These are phyloP conservation scores for Pichia sp. DNA, from an alignment of 1,139 yeast species.

Conservation along the genomic window DNA sequence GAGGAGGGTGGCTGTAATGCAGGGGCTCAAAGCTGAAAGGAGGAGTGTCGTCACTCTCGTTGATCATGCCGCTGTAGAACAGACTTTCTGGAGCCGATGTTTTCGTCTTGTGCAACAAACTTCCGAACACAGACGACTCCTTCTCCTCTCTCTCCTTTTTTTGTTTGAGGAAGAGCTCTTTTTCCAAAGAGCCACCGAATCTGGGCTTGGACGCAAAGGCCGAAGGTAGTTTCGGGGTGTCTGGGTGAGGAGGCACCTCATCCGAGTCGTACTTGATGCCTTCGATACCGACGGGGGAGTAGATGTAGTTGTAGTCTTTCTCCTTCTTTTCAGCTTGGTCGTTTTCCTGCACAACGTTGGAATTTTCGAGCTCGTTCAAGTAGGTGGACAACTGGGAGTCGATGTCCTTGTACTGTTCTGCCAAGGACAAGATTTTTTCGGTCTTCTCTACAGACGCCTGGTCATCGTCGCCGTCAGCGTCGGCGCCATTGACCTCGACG, in stretches of 20 bases:
- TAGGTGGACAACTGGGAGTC: slow-evolving; percentile 61
- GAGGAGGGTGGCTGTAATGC: slow-evolving; percentile 26
- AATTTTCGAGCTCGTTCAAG: slow-evolving; percentile 37
- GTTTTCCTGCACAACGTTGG: slow-evolving; percentile 24
- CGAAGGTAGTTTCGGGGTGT: slow-evolving; percentile 43
- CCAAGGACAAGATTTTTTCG: slow-evolving; percentile 7
- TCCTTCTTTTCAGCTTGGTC: slow-evolving; percentile 15
- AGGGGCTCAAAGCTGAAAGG: slow-evolving; percentile 21
- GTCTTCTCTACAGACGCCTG: neutral
- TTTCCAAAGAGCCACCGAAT: slow-evolving; percentile 27
- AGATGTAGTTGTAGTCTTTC: slow-evolving; percentile 18
- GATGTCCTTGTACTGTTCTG: slow-evolving; percentile 28
- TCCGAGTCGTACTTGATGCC: slow-evolving; percentile 31
- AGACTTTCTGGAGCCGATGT: slow-evolving; percentile 19
- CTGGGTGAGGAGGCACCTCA: slow-evolving; percentile 47
- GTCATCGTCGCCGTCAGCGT: neutral
- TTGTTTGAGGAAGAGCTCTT: slow-evolving; percentile 21
- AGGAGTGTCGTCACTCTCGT: slow-evolving; percentile 26
- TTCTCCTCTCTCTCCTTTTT: slow-evolving; percentile 20
- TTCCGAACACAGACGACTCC: slow-evolving; percentile 26
- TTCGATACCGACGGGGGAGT: slow-evolving; percentile 25
- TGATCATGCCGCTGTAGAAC: slow-evolving; percentile 17
- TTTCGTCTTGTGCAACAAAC: slow-evolving; percentile 27
- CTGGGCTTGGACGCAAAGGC: slow-evolving; percentile 36
- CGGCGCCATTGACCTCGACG: neutral